Evolutionary conservation across 1,139 yeast genomes (phyloP).

Genomic region (Suhomyces chickasaworum): DNA sequence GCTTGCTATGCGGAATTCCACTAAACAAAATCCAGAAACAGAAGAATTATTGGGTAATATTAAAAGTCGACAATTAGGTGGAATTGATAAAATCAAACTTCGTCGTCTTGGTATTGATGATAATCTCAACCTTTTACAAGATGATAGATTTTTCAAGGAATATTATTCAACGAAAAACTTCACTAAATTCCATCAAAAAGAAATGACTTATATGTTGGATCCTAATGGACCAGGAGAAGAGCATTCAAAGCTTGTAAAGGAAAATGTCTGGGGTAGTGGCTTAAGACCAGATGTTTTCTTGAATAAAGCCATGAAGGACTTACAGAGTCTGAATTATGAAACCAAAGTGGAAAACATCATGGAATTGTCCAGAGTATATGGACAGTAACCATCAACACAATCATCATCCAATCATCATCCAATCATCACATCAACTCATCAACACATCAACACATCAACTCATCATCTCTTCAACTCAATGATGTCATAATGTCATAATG

Average conservation of each 20-base stretch:
- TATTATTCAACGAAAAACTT: slow-evolving; percentile 26
- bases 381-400: too few relatives aligned
- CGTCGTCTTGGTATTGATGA: slow-evolving; percentile 28
- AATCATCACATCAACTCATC: too few relatives aligned
- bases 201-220: slow-evolving; percentile 23
- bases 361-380: slow-evolving; percentile 4
- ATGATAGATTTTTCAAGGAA: slow-evolving; percentile 28
- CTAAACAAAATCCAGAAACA: slow-evolving; percentile 4
- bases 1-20: slow-evolving; percentile 17
- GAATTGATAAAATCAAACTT: slow-evolving; percentile 25
- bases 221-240: slow-evolving; percentile 10
- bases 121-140: slow-evolving; percentile 31
- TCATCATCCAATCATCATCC: too few relatives aligned
- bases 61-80: slow-evolving; percentile 20
- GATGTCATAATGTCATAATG: too few relatives aligned
- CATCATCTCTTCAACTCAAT: too few relatives aligned
- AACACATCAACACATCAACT: too few relatives aligned
- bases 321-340: slow-evolving; percentile 18
- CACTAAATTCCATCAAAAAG: slow-evolving; percentile 33
- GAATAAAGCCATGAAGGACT: slow-evolving; percentile 23
- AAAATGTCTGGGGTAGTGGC: slow-evolving; percentile 19
- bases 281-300: slow-evolving; percentile 32
- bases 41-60: not conserved
- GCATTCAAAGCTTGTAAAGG: slow-evolving; percentile 12
- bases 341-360: slow-evolving; percentile 19